A percentile compares a stretch with the other conserved stretches of the same genome.
phyloP scores from a whole-genome alignment of 345 rosid species.

The Cardamine resedifolia region DNA sequence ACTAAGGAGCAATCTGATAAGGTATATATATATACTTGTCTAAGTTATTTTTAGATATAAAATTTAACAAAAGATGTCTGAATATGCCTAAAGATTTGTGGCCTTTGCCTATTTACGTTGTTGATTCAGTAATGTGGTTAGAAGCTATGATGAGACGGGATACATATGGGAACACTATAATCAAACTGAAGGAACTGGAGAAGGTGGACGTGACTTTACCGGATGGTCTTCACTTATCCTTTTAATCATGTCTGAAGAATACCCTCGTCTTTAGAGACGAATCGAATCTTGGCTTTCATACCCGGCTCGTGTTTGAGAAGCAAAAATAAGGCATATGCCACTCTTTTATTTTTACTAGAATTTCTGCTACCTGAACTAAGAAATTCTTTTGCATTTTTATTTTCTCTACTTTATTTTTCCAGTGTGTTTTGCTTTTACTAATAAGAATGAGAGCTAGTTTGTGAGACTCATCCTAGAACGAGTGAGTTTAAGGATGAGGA shows the following conservation, averaged over 20 bases:
- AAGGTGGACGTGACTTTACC: constrained; percentile 72
- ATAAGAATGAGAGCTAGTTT: too few species aligned
- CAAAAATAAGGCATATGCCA: too few species aligned
- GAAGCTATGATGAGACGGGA: constrained; percentile 69
- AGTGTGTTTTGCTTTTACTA: too few species aligned
- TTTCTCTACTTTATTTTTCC: too few species aligned
- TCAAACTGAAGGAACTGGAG: constrained; percentile 69
- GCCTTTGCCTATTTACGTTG: background rate
- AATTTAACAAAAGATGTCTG: constrained; percentile 10
- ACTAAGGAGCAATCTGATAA: constrained; percentile 65
- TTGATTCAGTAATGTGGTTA: constrained; percentile 65
- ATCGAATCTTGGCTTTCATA: too few species aligned
- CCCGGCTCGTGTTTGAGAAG: too few species aligned
- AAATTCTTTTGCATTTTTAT: too few species aligned
- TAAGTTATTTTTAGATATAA: background rate
- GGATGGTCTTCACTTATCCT: constrained; percentile 84
- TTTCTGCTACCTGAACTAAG: too few species aligned
- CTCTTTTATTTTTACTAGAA: too few species aligned
- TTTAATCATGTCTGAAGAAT: constrained; percentile 70
- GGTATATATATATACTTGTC: constrained; percentile 40
- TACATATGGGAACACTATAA: constrained; percentile 92
- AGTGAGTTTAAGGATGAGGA: too few species aligned
- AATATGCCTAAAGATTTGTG: background rate
- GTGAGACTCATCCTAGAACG: too few species aligned
- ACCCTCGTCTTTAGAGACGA: constrained; percentile 9